Evolutionary conservation across 768 basidiomycete genomes (phyloP).

Genomic region (Pleurotus ostreatus): DNA sequence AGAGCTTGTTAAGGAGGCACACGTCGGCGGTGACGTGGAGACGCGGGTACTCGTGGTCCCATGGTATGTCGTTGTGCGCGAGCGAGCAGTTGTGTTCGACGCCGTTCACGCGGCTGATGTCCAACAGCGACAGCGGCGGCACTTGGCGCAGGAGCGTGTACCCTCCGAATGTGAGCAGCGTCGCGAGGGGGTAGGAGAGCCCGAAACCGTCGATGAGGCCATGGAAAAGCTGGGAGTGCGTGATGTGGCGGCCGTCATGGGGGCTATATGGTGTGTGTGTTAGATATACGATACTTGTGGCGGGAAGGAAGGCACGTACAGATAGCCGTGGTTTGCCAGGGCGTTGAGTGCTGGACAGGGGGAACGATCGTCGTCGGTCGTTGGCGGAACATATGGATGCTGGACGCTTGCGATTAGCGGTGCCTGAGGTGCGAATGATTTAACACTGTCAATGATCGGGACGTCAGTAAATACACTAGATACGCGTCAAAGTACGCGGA

Average conservation of each 20-base stretch:
- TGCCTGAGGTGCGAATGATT: neutral
- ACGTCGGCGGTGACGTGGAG: slow-evolving; percentile 9
- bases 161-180: slow-evolving; percentile 22
- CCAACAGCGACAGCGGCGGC: slow-evolving; percentile 2
- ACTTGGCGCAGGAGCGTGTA: slow-evolving; percentile 24
- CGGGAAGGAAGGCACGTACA: neutral
- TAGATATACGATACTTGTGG: neutral
- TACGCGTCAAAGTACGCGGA: too few species aligned
- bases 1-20: slow-evolving; percentile 12
- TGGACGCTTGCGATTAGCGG: neutral
- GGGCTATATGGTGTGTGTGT: slow-evolving; percentile 17
- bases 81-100: slow-evolving; percentile 36
- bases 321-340: slow-evolving; percentile 40
- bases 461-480: too few species aligned
- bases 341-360: slow-evolving; percentile 52
- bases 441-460: neutral
- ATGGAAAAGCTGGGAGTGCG: slow-evolving; percentile 16
- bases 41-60: slow-evolving; percentile 26
- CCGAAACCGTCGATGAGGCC: slow-evolving; percentile 25
- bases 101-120: slow-evolving; percentile 30
- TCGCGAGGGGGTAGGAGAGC: slow-evolving; percentile 23
- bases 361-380: slow-evolving; percentile 29
- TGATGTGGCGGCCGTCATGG: slow-evolving; percentile 26
- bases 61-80: slow-evolving; percentile 25
- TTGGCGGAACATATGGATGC: neutral